A percentile compares a stretch with the other conserved stretches of the same genome.
phyloP scores from a whole-genome alignment of 345 rosid species.

The Citrus sp. region DNA sequence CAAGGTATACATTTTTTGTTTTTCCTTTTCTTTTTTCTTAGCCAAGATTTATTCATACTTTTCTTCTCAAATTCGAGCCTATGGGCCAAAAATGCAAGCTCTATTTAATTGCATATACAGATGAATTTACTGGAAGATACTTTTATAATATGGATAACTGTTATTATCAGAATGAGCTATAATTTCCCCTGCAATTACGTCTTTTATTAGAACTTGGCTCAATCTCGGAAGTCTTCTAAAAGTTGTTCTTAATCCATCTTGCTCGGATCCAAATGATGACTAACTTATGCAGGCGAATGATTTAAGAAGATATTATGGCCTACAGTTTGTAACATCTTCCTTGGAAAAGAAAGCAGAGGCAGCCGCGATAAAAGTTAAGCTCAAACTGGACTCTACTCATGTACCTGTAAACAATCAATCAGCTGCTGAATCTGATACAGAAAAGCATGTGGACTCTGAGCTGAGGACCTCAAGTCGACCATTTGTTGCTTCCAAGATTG shows the following conservation, averaged over 20 bases:
- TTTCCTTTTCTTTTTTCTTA: not conserved
- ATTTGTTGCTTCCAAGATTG: conserved; percentile 69
- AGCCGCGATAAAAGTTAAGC: conserved; percentile 47
- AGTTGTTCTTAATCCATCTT: not conserved
- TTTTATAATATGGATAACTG: not conserved
- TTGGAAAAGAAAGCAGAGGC: conserved; percentile 73
- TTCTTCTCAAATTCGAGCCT: not conserved
- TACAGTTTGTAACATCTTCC: conserved; percentile 77
- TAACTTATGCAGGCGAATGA: conserved; percentile 40
- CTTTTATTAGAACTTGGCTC: not conserved
- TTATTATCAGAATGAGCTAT: not conserved
- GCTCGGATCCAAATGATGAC: not conserved
- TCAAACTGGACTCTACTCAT: conserved; percentile 46
- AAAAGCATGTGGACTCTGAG: conserved; percentile 9
- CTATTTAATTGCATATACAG: not conserved
- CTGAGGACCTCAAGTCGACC: conserved; percentile 37
- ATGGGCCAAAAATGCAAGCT: not conserved
- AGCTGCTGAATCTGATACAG: conserved; percentile 4
- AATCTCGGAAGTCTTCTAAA: not conserved
- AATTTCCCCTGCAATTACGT: not conserved
- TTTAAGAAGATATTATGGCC: conserved; percentile 56
- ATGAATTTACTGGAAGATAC: not conserved
- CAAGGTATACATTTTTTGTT: conserved; percentile 33
- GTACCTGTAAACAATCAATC: conserved; percentile 24
- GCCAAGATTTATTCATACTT: not conserved